A percentile compares a stretch with the other conserved stretches of the same genome.
Evolutionary conservation across 768 basidiomycete species (phyloP).

Genomic region (Russula sp.): DNA sequence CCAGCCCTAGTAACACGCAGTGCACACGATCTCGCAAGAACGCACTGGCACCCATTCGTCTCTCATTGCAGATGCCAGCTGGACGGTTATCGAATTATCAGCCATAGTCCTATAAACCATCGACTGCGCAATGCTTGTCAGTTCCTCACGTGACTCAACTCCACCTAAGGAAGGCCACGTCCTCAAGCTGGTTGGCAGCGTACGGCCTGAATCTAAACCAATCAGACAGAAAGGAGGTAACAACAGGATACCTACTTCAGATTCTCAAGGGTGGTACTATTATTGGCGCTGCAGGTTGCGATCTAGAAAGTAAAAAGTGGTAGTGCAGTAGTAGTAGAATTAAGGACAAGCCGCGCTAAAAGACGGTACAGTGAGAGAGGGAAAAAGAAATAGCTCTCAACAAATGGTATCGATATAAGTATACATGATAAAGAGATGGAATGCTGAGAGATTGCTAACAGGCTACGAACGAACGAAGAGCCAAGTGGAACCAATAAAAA

Average conservation of each 20-base stretch:
- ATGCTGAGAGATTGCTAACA: constrained; percentile 1
- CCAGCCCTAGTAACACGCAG: no score
- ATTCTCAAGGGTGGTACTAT: background rate
- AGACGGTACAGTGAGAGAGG: constrained; percentile 9
- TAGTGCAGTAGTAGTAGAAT: constrained; percentile 10
- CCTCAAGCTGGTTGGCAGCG: no score
- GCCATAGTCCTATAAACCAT: no score
- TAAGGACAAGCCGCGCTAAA: constrained; percentile 11
- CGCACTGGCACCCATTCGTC: no score
- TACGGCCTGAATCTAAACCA: no score
- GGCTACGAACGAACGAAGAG: background rate
- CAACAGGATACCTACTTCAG: background rate
- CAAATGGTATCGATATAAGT: constrained; percentile 20
- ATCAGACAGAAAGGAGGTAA: no score
- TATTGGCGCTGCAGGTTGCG: background rate
- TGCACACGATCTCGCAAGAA: no score
- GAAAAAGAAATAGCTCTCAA: background rate
- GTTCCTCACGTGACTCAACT: no score
- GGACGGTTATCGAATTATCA: no score
- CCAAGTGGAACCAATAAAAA: constrained; percentile 1
- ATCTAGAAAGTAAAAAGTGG: constrained; percentile 16
- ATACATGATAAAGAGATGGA: constrained; percentile 14
- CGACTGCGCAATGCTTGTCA: no score
- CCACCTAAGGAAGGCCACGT: no score
- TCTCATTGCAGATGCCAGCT: no score